Base-by-base conservation (phyloP, 1,139 yeast species). In the Torulaspora pretoriensis region DNA sequence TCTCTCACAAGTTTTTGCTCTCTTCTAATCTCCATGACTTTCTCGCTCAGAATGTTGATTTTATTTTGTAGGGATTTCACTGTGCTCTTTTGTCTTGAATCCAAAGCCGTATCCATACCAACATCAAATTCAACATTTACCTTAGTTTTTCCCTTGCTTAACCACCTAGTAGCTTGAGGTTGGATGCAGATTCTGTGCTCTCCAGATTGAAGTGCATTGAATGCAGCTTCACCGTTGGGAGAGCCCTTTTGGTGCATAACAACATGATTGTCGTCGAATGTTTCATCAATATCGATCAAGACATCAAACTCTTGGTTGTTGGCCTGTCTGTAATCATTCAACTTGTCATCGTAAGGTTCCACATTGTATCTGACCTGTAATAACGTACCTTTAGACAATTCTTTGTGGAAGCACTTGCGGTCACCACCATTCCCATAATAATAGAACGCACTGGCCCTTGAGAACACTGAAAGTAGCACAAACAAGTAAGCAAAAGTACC, bases 181-280 rank as follows among this genome's bases (percentile, higher is more conserved):
- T 81, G 79, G 56, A 83, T 71, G 65, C 94, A 84, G 39, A 84
- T 74, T 56, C 77, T 70, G 68, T 84, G 92, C 59, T 81, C 86
- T 35, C 94, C 94, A 28, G 80, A 71, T 40, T 80, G 88, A 39
- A 79, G 69, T 1, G 90, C 83, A 25, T 80, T 76, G 65, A 81
- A 83, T 16, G 84, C 76, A 64, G 83, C 81, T 51, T 79, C 81
- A 29, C 88, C 86, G 23, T 67, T 64, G 23, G 85, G 69, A 5
- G 73, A 62, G 12, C 81, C 79, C 59, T 75, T 76, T 63, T 81
- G 88, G 59, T 79, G 77, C 36, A 80, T 80, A 36, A 83, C 85
- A 45, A 85, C 75, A 57, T 82, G 86, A 58, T 80, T 73, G 55
- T 75, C 73, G 64, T 81, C 87, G 56, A 83, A 83, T 4, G 74